Evolutionary conservation across 192 early-diverging fungal genomes (phyloP).

Genomic region (Borealophlyctis nickersoniae): DNA sequence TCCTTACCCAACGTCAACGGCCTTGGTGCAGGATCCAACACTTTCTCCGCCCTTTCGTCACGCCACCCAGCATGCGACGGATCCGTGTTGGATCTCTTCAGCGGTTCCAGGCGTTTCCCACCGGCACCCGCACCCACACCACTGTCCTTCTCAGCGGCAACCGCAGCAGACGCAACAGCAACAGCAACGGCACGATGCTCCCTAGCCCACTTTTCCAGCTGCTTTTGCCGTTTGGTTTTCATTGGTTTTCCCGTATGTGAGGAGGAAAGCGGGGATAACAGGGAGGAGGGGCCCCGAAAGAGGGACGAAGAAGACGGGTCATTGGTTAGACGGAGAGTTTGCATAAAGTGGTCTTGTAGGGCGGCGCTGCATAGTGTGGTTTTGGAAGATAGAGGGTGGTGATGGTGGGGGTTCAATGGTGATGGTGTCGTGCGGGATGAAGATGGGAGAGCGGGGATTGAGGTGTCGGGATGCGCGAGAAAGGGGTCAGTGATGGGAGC

Average conservation of each 20-base stretch:
- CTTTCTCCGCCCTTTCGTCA: not conserved
- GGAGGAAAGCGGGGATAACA: too few relatives aligned
- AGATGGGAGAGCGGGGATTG: too few relatives aligned
- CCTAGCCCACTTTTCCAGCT: not conserved
- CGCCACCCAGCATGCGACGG: too few relatives aligned
- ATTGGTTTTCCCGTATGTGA: not conserved
- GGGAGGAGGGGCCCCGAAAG: not conserved
- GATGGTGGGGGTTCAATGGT: too few relatives aligned
- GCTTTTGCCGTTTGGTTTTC: not conserved
- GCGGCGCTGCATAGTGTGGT: constrained; percentile 9
- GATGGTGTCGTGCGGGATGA: too few relatives aligned
- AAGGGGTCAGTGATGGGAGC: too few relatives aligned
- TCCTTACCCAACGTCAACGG: constrained; percentile 12
- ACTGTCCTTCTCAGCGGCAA: not conserved
- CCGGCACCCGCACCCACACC: not conserved
- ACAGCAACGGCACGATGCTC: not conserved
- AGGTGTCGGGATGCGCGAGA: too few relatives aligned
- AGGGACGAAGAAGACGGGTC: not conserved
- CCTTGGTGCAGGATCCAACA: not conserved
- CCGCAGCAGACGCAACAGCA: not conserved
- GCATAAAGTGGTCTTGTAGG: constrained; percentile 20
- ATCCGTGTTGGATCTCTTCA: too few relatives aligned
- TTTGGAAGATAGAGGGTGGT: not conserved
- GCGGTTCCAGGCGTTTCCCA: not conserved
- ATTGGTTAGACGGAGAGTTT: not conserved